Base-by-base conservation (phyloP, 1,284 basidiomycete genomes). In the Ustilago shanxiensis region DNA sequence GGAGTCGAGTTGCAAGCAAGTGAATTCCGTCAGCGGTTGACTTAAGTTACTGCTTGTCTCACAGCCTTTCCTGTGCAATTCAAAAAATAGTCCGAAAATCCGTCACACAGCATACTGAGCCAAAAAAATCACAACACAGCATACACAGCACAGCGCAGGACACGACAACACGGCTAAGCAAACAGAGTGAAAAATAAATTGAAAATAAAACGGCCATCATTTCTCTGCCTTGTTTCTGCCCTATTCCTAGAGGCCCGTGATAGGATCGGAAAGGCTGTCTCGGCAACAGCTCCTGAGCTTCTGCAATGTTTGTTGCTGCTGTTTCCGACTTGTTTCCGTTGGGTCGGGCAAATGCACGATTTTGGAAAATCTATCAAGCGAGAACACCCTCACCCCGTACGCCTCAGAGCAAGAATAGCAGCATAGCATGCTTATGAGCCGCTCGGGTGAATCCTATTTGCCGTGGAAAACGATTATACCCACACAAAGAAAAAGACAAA, bases 111-210 rank as follows among this genome's bases (percentile, higher is more conserved):
- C 44, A 54, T 37, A 35, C 31, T 33, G 31, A 33, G 31, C 31
- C 31, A 33, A 5, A 33, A 33, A 50, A 54, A 4, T 41, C 53
- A 51, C 33, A 26, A 44, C 47, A 33, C 35, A 56, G 53, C 53
- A 44, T 35, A 47, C 55, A 58, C 49, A 52, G 49, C 52, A 49
- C 9, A 39, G 52, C 52, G 33, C 28, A 31, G 35, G 45, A 44
- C 56, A 37, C 45, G 47, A 57, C 37, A 33, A 28, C 41, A 47
- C 35, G 60, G 53, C 54, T 56, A 56, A 56, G 52, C 45, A 47
- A n/a, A n/a, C n/a, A n/a, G n/a, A n/a, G n/a, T n/a, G n/a, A n/a
- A n/a, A 62, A 22, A 35, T 29, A 16, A 35, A 24, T 33, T 11
- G 11, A 33, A 62, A 22, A 35, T 29, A 35, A 52, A 37, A 16